Evolutionary conservation across 2,329 filamentous ascomycete genomes (phyloP).

Genomic region (Fusarium illudens): DNA sequence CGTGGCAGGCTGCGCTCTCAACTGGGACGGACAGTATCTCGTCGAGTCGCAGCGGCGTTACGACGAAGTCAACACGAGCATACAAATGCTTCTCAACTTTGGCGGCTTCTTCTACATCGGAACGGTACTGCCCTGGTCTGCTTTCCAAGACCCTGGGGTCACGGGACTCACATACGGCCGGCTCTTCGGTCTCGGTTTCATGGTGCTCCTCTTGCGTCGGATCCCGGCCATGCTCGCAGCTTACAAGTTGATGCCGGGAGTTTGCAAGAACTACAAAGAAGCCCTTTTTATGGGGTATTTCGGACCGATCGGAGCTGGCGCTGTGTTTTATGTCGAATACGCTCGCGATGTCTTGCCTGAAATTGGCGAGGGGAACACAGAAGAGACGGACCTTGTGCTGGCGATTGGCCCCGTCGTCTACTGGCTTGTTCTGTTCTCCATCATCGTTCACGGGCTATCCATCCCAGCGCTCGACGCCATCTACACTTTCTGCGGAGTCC

Average conservation of each 20-base stretch:
- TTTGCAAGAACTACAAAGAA: conserved; percentile 62
- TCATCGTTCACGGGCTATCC: conserved; percentile 48
- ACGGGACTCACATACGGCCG: conserved; percentile 62
- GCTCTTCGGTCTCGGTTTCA: conserved; percentile 59
- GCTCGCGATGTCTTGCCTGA: conserved; percentile 52
- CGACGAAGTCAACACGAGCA: conserved; percentile 66
- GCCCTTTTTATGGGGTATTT: conserved; percentile 72
- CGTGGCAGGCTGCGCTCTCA: conserved; percentile 65
- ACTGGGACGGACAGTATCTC: conserved; percentile 68
- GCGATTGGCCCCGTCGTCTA: conserved; percentile 53
- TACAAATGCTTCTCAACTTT: conserved; percentile 67
- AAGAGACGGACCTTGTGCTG: conserved; percentile 47
- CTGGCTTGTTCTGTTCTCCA: conserved; percentile 48
- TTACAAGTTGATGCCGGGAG: conserved; percentile 63
- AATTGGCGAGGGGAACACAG: conserved; percentile 45
- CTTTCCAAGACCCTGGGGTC: conserved; percentile 59
- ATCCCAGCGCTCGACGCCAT: conserved; percentile 48
- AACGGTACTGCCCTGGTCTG: conserved; percentile 61
- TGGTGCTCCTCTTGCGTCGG: conserved; percentile 63
- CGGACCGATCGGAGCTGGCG: conserved; percentile 79
- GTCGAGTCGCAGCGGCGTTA: conserved; percentile 62
- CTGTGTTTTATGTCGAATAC: conserved; percentile 75
- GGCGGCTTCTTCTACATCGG: conserved; percentile 69
- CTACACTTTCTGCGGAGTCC: conserved; percentile 42
- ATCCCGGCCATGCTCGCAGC: conserved; percentile 64